phyloP scores from a whole-genome alignment of 2,329 filamentous ascomycete genomes.

The Talaromyces sp. region DNA sequence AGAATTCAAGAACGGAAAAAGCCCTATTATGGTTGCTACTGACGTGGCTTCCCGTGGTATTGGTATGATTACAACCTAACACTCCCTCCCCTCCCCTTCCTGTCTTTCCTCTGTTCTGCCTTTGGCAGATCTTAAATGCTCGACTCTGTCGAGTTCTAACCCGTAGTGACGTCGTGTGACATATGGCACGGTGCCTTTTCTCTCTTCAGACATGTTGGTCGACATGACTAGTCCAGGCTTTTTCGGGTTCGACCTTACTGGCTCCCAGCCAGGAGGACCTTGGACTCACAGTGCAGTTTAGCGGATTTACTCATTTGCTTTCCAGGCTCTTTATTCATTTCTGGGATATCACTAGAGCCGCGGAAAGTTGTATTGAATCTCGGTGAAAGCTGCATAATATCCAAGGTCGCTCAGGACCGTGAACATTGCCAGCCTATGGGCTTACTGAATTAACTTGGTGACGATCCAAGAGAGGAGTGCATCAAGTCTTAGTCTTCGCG shows the following conservation, averaged over 20 bases:
- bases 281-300: slow-evolving; percentile 75
- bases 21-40: slow-evolving; percentile 99
- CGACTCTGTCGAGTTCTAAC: slow-evolving; percentile 34
- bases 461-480: slow-evolving; percentile 56
- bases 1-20: slow-evolving; percentile 99
- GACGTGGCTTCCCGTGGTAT: slow-evolving; percentile 99
- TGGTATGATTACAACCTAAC: slow-evolving; percentile 77
- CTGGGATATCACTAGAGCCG: slow-evolving; percentile 64
- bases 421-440: slow-evolving; percentile 59
- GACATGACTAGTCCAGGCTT: slow-evolving; percentile 90
- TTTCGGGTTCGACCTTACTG: slow-evolving; percentile 66
- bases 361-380: slow-evolving; percentile 75
- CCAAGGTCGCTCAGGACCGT: slow-evolving; percentile 68
- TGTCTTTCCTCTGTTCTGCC: slow-evolving; percentile 30
- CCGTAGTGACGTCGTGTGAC: slow-evolving; percentile 58
- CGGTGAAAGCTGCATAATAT: slow-evolving; percentile 65
- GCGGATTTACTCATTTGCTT: slow-evolving; percentile 69
- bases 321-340: slow-evolving; percentile 65
- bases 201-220: slow-evolving; percentile 81
- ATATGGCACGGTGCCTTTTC: slow-evolving; percentile 74
- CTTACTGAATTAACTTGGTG: slow-evolving; percentile 48
- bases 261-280: slow-evolving; percentile 81
- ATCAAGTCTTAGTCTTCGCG: slow-evolving; percentile 54
- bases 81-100: slow-evolving; percentile 33
- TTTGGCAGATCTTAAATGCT: slow-evolving; percentile 8